Evolutionary conservation across 208 protist genomes (phyloP), one percentile per base, ranked within the genome.

Genomic region (Acanthamoeba royreba): DNA sequence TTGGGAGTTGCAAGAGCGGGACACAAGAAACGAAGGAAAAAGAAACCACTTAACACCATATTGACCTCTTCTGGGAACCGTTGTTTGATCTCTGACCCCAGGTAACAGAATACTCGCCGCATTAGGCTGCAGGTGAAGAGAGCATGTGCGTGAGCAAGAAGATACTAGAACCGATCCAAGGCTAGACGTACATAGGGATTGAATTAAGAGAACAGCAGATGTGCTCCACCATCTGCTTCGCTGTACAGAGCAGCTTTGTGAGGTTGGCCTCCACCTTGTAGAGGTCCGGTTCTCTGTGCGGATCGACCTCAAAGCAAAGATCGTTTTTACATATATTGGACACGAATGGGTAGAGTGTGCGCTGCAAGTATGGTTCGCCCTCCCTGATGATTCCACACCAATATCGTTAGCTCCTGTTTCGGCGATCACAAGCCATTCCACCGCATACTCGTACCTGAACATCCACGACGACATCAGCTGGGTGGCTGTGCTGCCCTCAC

Each of bases 251-350:
- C 7, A 83, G 72, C 19, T 28, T 15, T 35, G 40, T 35, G 40
- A 83, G 72, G 35, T 83, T 83, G 72, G 72, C 42, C 72, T 83
- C 72, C 33, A 83, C 72, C 72, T 49, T 45, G n/a, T 38, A 15
- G 40, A 43, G 72, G 35, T 83, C 38, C 40, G 40, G n/a, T 28
- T 83, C 72, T 40, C 72, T 15, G 40, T 83, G 72, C 72, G 40
- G 72, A 22, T 83, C 72, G n/a, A 83, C 17, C 40, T 83, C 72
- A 28, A 83, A 83, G 42, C 72, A 83, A 17, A 83, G 42, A 15
- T 83, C 72, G 42, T 83, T 83, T 49, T 49, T 83, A 83, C 72
- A 83, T 38, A 83, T 83, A 33, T 83, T 83, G 22, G 72, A 83
- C 15, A 83, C 72, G 22, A 83, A 83, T 9, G 72, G 72, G 72